Conservation (phyloP, 2,329 filamentous ascomycete species). For the Phialocephala sp. region DNA sequence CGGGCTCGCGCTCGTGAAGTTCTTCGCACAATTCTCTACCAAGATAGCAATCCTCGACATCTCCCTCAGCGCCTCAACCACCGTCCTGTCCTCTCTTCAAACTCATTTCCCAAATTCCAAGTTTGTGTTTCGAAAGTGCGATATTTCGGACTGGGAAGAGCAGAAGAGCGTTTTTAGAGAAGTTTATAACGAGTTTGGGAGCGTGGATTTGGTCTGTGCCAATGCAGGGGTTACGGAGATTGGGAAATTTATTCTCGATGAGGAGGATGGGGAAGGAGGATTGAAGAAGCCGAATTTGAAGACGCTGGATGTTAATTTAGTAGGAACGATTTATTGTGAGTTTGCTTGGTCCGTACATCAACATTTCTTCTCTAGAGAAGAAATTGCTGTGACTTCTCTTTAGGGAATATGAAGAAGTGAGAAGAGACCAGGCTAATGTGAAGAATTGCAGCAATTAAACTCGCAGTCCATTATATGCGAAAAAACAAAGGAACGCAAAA, state of each 20-base stretch:
- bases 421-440: conserved; percentile 1
- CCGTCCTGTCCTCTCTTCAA: conserved; percentile 26
- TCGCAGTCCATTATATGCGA: conserved; percentile 56
- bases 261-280: conserved; percentile 21
- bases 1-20: conserved; percentile 72
- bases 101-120: conserved; percentile 23
- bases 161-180: conserved; percentile 35
- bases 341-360: too few species aligned
- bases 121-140: conserved; percentile 36
- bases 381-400: too few species aligned
- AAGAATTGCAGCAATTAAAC: conserved; percentile 49
- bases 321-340: conserved; percentile 36
- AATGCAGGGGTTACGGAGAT: conserved; percentile 38
- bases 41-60: conserved; percentile 34
- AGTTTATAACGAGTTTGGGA: conserved; percentile 33
- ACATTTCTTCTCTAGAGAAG: too few species aligned
- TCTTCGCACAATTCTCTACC: conserved; percentile 26
- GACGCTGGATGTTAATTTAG: conserved; percentile 35
- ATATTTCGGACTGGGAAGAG: conserved; percentile 37
- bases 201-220: conserved; percentile 40
- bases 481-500: conserved; percentile 46
- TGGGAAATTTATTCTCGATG: conserved; percentile 26
- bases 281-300: conserved; percentile 33
- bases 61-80: conserved; percentile 22
- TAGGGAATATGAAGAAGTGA: neutral